phyloP scores from a whole-genome alignment of 768 basidiomycete species.

The Trametes sanguinea region DNA sequence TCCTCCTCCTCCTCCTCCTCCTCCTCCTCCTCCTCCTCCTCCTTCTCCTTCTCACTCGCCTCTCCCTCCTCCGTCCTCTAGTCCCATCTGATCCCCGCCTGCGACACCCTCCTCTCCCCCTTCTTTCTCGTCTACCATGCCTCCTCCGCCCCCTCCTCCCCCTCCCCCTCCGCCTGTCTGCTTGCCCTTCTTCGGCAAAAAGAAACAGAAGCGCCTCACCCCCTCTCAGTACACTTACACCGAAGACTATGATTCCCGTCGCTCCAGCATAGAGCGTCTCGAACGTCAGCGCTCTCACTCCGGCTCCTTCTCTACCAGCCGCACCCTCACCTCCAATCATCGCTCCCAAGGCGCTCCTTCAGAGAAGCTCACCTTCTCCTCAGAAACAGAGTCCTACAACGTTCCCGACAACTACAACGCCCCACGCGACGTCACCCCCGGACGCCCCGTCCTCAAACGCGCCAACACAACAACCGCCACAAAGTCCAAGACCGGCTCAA shows the following conservation, averaged over 20 bases:
- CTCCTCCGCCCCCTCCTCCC: slow-evolving; percentile 34
- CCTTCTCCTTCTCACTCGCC: slow-evolving; percentile 5
- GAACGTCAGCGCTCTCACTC: slow-evolving; percentile 23
- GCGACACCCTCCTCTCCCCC: slow-evolving; percentile 24
- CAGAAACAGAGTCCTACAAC: slow-evolving; percentile 34
- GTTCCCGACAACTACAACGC: slow-evolving; percentile 21
- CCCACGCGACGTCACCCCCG: slow-evolving; percentile 29
- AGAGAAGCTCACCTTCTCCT: slow-evolving; percentile 35
- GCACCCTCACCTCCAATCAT: slow-evolving; percentile 35
- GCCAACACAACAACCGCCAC: slow-evolving; percentile 19
- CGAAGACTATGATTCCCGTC: slow-evolving; percentile 28
- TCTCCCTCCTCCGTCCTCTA: slow-evolving; percentile 12
- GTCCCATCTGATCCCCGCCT: slow-evolving; percentile 10
- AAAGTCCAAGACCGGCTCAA: slow-evolving; percentile 32
- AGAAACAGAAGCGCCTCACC: slow-evolving; percentile 27
- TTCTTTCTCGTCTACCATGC: slow-evolving; percentile 25
- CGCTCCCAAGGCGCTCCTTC: slow-evolving; percentile 22
- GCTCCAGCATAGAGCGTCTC: slow-evolving; percentile 32
- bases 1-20: slow-evolving; percentile 18
- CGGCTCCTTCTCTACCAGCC: slow-evolving; percentile 35
- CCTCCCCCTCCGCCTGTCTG: slow-evolving; percentile 34
- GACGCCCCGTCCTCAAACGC: slow-evolving; percentile 19
- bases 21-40: not conserved
- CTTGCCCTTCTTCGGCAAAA: slow-evolving; percentile 31
- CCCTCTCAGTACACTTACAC: slow-evolving; percentile 27